Evolutionary conservation across 768 basidiomycete genomes (phyloP).

Genomic region (Agaricus bisporus): DNA sequence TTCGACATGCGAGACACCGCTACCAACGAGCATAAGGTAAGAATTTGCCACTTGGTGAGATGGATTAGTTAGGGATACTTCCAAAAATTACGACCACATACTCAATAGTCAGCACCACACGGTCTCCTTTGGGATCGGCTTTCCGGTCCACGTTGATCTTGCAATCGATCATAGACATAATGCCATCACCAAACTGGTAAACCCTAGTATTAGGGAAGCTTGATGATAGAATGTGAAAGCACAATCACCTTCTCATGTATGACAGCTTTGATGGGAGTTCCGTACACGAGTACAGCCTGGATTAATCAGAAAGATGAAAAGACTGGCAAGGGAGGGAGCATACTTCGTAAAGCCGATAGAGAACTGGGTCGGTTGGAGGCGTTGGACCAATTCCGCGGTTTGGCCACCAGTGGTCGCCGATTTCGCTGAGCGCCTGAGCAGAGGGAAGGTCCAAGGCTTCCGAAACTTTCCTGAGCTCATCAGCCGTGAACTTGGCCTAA

Average conservation of each 20-base stretch:
- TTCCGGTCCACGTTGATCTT: constrained; percentile 63
- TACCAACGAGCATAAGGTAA: constrained; percentile 70
- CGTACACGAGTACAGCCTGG: constrained; percentile 70
- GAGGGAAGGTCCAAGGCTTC: constrained; percentile 42
- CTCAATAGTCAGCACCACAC: constrained; percentile 77
- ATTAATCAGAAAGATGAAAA: background rate
- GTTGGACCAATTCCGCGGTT: constrained; percentile 63
- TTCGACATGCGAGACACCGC: background rate
- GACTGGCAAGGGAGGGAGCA: constrained; percentile 17
- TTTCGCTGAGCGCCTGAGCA: constrained; percentile 30
- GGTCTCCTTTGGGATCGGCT: constrained; percentile 72
- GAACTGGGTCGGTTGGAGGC: constrained; percentile 72
- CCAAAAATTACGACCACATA: constrained; percentile 28
- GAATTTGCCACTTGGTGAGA: constrained; percentile 59
- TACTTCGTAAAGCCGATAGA: constrained; percentile 81
- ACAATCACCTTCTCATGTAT: constrained; percentile 71
- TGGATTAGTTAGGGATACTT: constrained; percentile 2
- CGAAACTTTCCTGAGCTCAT: constrained; percentile 52
- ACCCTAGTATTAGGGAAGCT: background rate
- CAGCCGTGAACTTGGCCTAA: constrained; percentile 61
- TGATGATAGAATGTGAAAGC: background rate
- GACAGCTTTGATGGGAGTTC: constrained; percentile 74
- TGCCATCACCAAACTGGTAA: constrained; percentile 73
- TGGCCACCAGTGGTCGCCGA: constrained; percentile 72
- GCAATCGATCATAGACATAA: constrained; percentile 89